Evolutionary conservation across 139 green algal genomes (phyloP), one percentile per base, ranked within the genome.

Genomic region (Coccomyxa sp.): DNA sequence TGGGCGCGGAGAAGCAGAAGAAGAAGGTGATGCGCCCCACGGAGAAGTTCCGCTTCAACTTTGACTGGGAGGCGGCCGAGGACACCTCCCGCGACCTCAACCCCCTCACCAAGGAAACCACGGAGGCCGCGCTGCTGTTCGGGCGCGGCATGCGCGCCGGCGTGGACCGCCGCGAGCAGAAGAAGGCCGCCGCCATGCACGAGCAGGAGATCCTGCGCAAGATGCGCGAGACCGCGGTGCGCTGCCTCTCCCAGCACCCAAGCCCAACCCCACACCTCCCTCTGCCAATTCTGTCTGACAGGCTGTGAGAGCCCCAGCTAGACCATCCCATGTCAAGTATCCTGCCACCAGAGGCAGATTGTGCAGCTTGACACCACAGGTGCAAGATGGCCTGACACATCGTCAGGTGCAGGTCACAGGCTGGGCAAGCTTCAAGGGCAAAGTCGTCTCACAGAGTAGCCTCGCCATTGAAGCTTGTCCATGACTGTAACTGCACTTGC

Each of bases 11-110:
- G 68, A 93, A 94, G 86, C 74, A 84, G 35, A 94, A 95, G 87
- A 95, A 95, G 84, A 82, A 85, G 70, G 81, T 91, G 16, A 40
- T 94, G 29, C 94, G 95, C 79, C 87, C 91, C 24, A 93, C 86
- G 41, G 94, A 98, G 74, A 97, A 97, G 89, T 97, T 96, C 81
- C 88, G 86, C 68, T 98, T 98, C 89, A 94, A 96, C 78, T 99
- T 99, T 85, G 96, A 99, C 87, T 99, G 96, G 96, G 93, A 98
- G 64, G 92, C 89, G 8, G 83, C 81, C 0, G 96, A 99, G 74
- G 96, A 99, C 91, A 99, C 96, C 0, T 93, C 86, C 73, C 84
- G 85, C 35, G 95, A 98, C 83, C 82, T 96, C 22, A 98, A 98
- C 88, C 92, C 94, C 14, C 85, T 99, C 54, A 98, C 97, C 88